Evolutionary conservation across 371 early-diverging fungal species (phyloP).

Genomic region (Fennellomyces sp.): DNA sequence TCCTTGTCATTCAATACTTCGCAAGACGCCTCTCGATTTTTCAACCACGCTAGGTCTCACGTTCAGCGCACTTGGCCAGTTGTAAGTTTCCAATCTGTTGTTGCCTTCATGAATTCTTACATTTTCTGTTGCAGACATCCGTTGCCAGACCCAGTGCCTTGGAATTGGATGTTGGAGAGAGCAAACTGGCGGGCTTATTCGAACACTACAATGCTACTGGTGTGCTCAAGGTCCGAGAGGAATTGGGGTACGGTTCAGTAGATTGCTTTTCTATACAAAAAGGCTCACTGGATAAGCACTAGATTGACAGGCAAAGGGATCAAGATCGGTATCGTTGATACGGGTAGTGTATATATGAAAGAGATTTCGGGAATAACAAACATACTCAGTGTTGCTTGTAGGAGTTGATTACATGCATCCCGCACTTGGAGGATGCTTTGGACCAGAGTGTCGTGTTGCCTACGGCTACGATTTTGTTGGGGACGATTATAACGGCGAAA

Average conservation of each 20-base stretch:
- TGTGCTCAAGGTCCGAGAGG: constrained; percentile 24
- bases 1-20: constrained; percentile 34
- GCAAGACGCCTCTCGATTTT: constrained; percentile 24
- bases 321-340: constrained; percentile 70
- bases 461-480: constrained; percentile 59
- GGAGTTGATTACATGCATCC: constrained; percentile 66
- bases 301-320: constrained; percentile 57
- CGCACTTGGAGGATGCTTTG: constrained; percentile 66
- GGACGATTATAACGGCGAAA: constrained; percentile 34
- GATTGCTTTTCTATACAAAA: not conserved
- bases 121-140: not conserved
- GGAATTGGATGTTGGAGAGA: not conserved
- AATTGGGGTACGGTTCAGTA: constrained; percentile 26
- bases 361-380: not conserved
- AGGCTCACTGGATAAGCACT: not conserved
- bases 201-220: constrained; percentile 37
- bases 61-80: constrained; percentile 48
- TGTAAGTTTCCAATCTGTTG: constrained; percentile 15
- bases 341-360: constrained; percentile 44
- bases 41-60: constrained; percentile 21
- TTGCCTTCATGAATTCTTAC: not conserved
- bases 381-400: not conserved
- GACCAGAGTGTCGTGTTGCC: constrained; percentile 53
- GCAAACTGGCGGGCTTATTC: constrained; percentile 20
- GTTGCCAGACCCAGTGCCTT: constrained; percentile 16